Percentiles rank a stretch among this genome's conserved stretches.
phyloP scores from a whole-genome alignment of 805 yeast genomes.

The Teunomyces panamensis region DNA sequence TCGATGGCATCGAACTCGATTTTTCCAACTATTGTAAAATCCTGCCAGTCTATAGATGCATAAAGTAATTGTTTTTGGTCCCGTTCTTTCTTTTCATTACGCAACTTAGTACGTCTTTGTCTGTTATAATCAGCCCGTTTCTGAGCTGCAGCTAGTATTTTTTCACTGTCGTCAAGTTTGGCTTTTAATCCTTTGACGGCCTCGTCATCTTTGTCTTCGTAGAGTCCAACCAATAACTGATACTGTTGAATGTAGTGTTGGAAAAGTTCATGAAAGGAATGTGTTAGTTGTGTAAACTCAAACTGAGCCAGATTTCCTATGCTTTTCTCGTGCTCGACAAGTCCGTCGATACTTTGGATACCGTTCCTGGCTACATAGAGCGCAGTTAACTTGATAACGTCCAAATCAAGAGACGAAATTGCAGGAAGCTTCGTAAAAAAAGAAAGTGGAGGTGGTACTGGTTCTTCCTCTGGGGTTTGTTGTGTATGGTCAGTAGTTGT shows the following conservation, averaged over 20 bases:
- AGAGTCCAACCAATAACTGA: slow-evolving; percentile 18
- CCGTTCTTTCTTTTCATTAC: slow-evolving; percentile 26
- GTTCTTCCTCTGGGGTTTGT: neutral
- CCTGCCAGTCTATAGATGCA: slow-evolving; percentile 86
- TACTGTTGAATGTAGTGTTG: slow-evolving; percentile 56
- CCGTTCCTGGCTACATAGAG: slow-evolving; percentile 64
- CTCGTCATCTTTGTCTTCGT: slow-evolving; percentile 7
- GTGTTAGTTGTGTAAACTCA: slow-evolving; percentile 59
- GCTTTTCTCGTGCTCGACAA: slow-evolving; percentile 36
- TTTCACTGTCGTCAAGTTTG: slow-evolving; percentile 20
- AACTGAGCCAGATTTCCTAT: slow-evolving; percentile 51
- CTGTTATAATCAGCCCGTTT: slow-evolving; percentile 55
- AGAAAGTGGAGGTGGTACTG: neutral
- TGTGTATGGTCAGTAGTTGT: slow-evolving; percentile 2
- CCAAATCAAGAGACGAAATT: slow-evolving; percentile 62
- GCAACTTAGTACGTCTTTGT: slow-evolving; percentile 26
- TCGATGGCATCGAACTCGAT: slow-evolving; percentile 64
- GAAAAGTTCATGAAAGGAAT: slow-evolving; percentile 59
- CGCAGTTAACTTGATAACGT: slow-evolving; percentile 71
- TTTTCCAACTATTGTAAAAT: slow-evolving; percentile 68
- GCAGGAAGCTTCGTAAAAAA: slow-evolving; percentile 22
- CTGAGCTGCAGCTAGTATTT: slow-evolving; percentile 47
- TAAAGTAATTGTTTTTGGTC: slow-evolving; percentile 49
- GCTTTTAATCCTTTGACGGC: slow-evolving; percentile 9
- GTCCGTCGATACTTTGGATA: slow-evolving; percentile 27